A percentile compares a stretch with the other conserved stretches of the same genome.
Conservation (phyloP, 1,284 basidiomycete genomes). For the Xerocomus nothofagi region DNA sequence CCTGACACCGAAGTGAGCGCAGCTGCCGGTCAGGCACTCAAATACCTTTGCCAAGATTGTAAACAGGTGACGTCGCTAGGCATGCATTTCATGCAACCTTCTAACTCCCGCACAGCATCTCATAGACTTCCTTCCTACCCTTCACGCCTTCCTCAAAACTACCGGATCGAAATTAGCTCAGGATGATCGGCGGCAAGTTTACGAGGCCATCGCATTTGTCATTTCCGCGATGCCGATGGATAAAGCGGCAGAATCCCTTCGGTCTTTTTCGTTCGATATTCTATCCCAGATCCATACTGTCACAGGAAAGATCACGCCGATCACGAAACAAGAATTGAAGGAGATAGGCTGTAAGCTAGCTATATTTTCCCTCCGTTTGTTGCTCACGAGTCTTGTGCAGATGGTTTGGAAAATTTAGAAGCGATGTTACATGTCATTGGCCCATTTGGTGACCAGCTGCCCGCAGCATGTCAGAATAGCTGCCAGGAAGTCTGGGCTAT, state of each 20-base stretch:
- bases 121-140: constrained; percentile 86
- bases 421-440: constrained; percentile 81
- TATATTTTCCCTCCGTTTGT: background rate
- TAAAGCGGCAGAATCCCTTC: constrained; percentile 79
- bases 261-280: constrained; percentile 80
- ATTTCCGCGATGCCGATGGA: constrained; percentile 91
- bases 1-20: constrained; percentile 81
- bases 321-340: constrained; percentile 65
- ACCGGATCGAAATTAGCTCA: constrained; percentile 78
- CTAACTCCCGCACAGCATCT: constrained; percentile 62
- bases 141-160: constrained; percentile 85
- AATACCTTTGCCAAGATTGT: constrained; percentile 97
- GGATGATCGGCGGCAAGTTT: constrained; percentile 89
- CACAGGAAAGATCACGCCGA: constrained; percentile 46
- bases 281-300: constrained; percentile 68
- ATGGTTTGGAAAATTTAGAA: constrained; percentile 88
- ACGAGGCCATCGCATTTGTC: constrained; percentile 94
- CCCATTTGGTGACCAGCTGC: constrained; percentile 80
- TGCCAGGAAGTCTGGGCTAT: constrained; percentile 83
- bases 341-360: constrained; percentile 58
- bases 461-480: constrained; percentile 76
- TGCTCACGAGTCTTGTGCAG: constrained; percentile 37
- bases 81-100: background rate
- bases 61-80: constrained; percentile 54
- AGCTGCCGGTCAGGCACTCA: constrained; percentile 94